phyloP scores from a whole-genome alignment of 371 early-diverging fungal genomes.

The Quaeritorhiza haematococci region DNA sequence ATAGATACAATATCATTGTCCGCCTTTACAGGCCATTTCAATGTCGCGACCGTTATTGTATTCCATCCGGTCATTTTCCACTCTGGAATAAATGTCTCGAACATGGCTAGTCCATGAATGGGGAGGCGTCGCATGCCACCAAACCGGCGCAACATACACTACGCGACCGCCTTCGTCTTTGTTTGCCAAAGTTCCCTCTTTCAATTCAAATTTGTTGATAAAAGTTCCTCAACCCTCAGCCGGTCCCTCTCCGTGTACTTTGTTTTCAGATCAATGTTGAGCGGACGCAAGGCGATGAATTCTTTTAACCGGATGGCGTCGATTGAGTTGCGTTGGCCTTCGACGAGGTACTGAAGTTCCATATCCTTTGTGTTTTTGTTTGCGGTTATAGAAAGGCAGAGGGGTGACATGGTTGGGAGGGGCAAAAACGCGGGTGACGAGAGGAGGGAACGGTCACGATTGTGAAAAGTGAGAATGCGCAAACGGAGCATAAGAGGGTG shows the following conservation, averaged over 20 bases:
- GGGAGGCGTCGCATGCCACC: too few species aligned
- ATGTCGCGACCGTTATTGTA: too few species aligned
- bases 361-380: too few species aligned
- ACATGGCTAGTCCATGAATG: too few species aligned
- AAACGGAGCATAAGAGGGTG: not conserved
- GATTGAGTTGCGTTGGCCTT: slow-evolving; percentile 41
- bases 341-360: slow-evolving; percentile 42
- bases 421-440: too few species aligned
- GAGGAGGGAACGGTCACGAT: not conserved
- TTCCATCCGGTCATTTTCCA: too few species aligned
- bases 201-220: slow-evolving; percentile 15
- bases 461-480: not conserved
- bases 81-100: too few species aligned
- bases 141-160: too few species aligned
- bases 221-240: slow-evolving; percentile 32
- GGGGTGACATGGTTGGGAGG: not conserved
- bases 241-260: slow-evolving; percentile 33
- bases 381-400: not conserved
- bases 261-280: slow-evolving; percentile 13
- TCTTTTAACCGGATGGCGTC: slow-evolving; percentile 44
- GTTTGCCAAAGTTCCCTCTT: too few species aligned
- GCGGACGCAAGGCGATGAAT: slow-evolving; percentile 18
- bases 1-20: too few species aligned
- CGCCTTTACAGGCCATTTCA: too few species aligned
- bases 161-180: too few species aligned